phyloP scores from a whole-genome alignment of 345 rosid species.

The Geranium brycei region DNA sequence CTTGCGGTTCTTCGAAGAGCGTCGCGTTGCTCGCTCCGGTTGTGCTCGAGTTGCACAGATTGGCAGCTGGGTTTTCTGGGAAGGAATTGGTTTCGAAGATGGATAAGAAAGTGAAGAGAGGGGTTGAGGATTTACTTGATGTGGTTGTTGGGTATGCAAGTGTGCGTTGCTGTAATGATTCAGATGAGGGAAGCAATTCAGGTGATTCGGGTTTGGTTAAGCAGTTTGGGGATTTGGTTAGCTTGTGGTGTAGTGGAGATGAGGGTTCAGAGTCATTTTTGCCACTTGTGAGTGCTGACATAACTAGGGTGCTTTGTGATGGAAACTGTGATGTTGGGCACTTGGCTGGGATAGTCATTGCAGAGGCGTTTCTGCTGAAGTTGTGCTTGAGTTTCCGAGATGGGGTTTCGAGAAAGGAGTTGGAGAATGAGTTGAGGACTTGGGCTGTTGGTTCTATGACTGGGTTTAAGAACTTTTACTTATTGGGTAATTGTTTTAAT shows the following conservation, averaged over 20 bases:
- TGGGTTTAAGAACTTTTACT: constrained; percentile 25
- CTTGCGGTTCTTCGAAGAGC: constrained; percentile 25
- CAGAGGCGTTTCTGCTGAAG: constrained; percentile 40
- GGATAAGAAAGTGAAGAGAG: constrained; percentile 23
- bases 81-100: constrained; percentile 8
- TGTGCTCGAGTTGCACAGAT: constrained; percentile 20
- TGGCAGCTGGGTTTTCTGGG: constrained; percentile 11
- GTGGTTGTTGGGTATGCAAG: constrained; percentile 30
- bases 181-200: constrained; percentile 10
- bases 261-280: constrained; percentile 21
- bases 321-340: constrained; percentile 23
- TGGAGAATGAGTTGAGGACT: constrained; percentile 34
- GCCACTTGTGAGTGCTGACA: constrained; percentile 25
- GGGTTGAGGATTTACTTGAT: constrained; percentile 28
- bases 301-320: constrained; percentile 13
- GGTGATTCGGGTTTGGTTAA: constrained; percentile 13
- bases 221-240: constrained; percentile 22
- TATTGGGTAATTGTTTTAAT: constrained; percentile 30
- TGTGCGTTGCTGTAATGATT: constrained; percentile 22
- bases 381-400: constrained; percentile 26
- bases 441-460: constrained; percentile 41
- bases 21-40: constrained; percentile 43
- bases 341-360: constrained; percentile 37
- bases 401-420: constrained; percentile 11
- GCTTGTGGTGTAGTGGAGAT: constrained; percentile 27